These are phyloP conservation scores for Sistotremastrum niveocremeum DNA, from an alignment of 768 basidiomycete genomes.

Conservation along the genomic window DNA sequence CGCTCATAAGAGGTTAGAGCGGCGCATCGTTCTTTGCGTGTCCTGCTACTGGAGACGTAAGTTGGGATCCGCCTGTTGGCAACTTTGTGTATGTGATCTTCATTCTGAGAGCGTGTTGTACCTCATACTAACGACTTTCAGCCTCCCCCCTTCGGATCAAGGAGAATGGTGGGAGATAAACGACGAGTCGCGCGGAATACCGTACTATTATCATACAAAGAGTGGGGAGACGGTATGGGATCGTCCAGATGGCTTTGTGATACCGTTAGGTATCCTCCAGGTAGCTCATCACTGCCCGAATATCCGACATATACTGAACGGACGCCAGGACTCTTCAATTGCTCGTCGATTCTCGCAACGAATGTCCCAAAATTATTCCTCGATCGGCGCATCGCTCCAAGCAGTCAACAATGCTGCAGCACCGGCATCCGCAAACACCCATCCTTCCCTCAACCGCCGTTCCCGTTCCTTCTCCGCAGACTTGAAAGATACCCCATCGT, in stretches of 20 bases:
- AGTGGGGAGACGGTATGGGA: slow-evolving; percentile 89
- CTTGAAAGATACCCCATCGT: too few species aligned
- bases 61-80: slow-evolving; percentile 86
- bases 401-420: too few species aligned
- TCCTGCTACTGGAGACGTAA: slow-evolving; percentile 82
- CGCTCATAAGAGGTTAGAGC: slow-evolving; percentile 18
- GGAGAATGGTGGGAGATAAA: slow-evolving; percentile 96
- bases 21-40: slow-evolving; percentile 75
- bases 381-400: background rate
- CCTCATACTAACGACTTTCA: slow-evolving; percentile 15
- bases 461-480: slow-evolving; percentile 3
- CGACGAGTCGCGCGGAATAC: slow-evolving; percentile 69
- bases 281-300: slow-evolving; percentile 22
- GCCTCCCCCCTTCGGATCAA: slow-evolving; percentile 67
- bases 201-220: slow-evolving; percentile 92
- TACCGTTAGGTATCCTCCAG: slow-evolving; percentile 82
- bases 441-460: background rate
- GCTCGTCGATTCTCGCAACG: background rate
- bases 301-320: too few species aligned
- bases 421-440: too few species aligned
- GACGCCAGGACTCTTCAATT: too few species aligned
- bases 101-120: slow-evolving; percentile 3
- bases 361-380: background rate
- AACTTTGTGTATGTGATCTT: slow-evolving; percentile 60
- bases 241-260: slow-evolving; percentile 78